Evolutionary conservation across 1,139 yeast species (phyloP).

Genomic region (Magnusiomyces ingens): DNA sequence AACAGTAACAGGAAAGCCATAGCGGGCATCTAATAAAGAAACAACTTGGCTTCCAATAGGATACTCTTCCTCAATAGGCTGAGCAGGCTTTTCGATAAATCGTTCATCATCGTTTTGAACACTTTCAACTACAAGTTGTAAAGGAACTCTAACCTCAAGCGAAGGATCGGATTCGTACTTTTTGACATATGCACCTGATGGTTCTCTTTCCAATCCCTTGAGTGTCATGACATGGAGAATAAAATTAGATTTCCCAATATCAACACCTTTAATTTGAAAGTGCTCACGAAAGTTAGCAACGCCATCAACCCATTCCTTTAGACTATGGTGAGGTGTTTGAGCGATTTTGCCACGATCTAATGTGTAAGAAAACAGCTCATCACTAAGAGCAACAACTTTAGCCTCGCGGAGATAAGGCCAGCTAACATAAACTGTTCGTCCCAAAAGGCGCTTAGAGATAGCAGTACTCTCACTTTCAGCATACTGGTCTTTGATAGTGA

Average conservation of each 20-base stretch:
- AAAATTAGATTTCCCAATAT: constrained; percentile 47
- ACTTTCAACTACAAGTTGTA: constrained; percentile 71
- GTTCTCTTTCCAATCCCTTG: constrained; percentile 66
- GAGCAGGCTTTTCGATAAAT: constrained; percentile 63
- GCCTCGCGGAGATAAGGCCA: constrained; percentile 92
- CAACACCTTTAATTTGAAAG: constrained; percentile 49
- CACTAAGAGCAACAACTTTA: constrained; percentile 57
- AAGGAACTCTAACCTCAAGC: constrained; percentile 43
- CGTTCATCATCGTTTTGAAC: constrained; percentile 71
- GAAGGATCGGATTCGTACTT: constrained; percentile 27
- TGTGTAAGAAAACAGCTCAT: constrained; percentile 47
- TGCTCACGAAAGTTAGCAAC: constrained; percentile 30
- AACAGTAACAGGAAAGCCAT: constrained; percentile 77
- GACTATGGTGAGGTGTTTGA: constrained; percentile 26
- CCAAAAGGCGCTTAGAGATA: constrained; percentile 54
- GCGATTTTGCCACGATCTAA: constrained; percentile 29
- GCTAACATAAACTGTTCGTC: constrained; percentile 59
- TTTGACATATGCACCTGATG: constrained; percentile 73
- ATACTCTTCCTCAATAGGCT: constrained; percentile 74
- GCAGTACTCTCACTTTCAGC: constrained; percentile 41
- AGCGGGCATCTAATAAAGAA: constrained; percentile 83
- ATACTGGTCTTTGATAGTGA: constrained; percentile 51
- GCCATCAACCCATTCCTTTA: constrained; percentile 31
- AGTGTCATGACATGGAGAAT: constrained; percentile 66
- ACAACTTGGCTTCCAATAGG: constrained; percentile 68